phyloP scores from a whole-genome alignment of 75 land plant species.

The Cryptomeria japonica region DNA sequence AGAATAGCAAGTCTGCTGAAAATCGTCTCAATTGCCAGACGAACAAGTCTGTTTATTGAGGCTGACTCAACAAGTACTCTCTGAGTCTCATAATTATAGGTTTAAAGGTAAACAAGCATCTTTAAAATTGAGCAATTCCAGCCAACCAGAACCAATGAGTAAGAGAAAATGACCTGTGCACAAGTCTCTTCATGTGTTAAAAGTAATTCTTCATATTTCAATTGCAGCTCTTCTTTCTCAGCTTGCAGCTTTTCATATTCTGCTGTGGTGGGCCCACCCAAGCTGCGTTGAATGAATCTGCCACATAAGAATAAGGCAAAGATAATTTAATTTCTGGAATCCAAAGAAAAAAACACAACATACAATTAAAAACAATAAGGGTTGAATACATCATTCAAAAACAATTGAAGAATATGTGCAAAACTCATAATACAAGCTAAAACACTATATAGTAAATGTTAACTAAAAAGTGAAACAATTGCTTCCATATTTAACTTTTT shows the following conservation, averaged over 20 bases:
- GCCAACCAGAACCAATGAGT: neutral
- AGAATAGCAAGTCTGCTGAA: too few relatives aligned
- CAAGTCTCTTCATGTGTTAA: slow-evolving; percentile 60
- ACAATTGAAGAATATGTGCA: neutral
- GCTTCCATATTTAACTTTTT: neutral
- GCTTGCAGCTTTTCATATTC: slow-evolving; percentile 76
- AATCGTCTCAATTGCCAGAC: neutral
- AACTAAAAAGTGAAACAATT: neutral
- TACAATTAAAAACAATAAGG: neutral
- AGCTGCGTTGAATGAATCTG: slow-evolving; percentile 83
- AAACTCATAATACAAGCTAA: neutral
- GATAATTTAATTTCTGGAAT: slow-evolving; percentile 4
- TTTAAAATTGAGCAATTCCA: neutral
- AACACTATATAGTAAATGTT: neutral
- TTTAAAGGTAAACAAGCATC: neutral
- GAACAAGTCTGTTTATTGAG: neutral
- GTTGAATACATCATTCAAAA: neutral
- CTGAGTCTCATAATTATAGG: neutral
- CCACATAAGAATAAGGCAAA: neutral
- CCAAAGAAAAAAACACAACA: neutral
- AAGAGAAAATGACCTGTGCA: slow-evolving; percentile 40
- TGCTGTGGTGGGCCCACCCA: slow-evolving; percentile 77
- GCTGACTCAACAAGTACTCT: neutral
- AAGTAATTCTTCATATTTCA: slow-evolving; percentile 65
- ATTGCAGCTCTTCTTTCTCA: slow-evolving; percentile 66